These are phyloP conservation scores for Suillus subaureus DNA, from an alignment of 768 basidiomycete genomes.

Conservation along the genomic window DNA sequence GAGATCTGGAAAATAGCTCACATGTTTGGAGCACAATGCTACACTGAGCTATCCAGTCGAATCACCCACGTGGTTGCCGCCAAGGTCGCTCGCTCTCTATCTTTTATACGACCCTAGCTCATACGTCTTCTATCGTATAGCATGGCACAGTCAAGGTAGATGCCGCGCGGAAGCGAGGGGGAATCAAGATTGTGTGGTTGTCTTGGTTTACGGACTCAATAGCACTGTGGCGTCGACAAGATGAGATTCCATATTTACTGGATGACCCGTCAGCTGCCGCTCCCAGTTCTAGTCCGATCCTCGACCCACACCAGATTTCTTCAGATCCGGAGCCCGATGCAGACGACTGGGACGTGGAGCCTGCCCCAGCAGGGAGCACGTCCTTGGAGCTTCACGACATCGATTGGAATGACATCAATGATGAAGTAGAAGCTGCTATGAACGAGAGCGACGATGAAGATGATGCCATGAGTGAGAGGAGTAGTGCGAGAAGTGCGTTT, in stretches of 20 bases:
- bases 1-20: slow-evolving; percentile 87
- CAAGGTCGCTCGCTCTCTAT: slow-evolving; percentile 53
- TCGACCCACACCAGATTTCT: slow-evolving; percentile 55
- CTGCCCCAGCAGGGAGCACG: slow-evolving; percentile 32
- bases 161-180: slow-evolving; percentile 71
- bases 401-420: slow-evolving; percentile 82
- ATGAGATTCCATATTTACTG: slow-evolving; percentile 76
- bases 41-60: slow-evolving; percentile 61
- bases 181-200: slow-evolving; percentile 83
- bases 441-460: slow-evolving; percentile 70
- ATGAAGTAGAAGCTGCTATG: slow-evolving; percentile 87
- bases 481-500: slow-evolving; percentile 46
- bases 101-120: slow-evolving; percentile 9
- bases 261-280: slow-evolving; percentile 54
- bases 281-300: slow-evolving; percentile 44
- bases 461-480: slow-evolving; percentile 39
- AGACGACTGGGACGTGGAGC: slow-evolving; percentile 66
- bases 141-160: slow-evolving; percentile 92
- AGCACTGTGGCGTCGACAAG: slow-evolving; percentile 83
- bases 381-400: slow-evolving; percentile 60
- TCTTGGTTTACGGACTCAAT: slow-evolving; percentile 90
- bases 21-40: slow-evolving; percentile 86
- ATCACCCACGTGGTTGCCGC: slow-evolving; percentile 93
- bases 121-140: slow-evolving; percentile 39
- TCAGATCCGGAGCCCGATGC: slow-evolving; percentile 69